Percentiles rank a stretch among this genome's conserved stretches.
phyloP scores from a whole-genome alignment of 1,284 basidiomycete genomes.

The Sporisorium sorghi region DNA sequence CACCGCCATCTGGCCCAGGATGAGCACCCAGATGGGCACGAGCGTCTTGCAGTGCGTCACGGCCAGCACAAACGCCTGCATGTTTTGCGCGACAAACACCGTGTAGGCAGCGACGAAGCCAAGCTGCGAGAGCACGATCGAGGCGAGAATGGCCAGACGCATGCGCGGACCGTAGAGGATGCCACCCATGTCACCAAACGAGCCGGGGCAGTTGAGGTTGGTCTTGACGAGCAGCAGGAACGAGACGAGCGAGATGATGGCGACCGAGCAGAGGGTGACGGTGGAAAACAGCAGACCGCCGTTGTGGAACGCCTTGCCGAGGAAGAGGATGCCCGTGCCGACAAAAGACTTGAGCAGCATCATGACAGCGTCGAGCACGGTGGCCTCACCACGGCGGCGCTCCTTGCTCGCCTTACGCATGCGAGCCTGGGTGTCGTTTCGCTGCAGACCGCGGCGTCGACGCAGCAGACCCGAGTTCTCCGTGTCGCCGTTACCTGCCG shows the following conservation, averaged over 20 bases:
- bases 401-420: conserved; percentile 58
- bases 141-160: conserved; percentile 87
- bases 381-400: conserved; percentile 61
- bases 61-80: conserved; percentile 83
- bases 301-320: conserved; percentile 97
- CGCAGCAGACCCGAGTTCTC: conserved; percentile 58
- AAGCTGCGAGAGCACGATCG: conserved; percentile 89
- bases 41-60: conserved; percentile 81
- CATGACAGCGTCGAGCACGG: conserved; percentile 66
- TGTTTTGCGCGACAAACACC: conserved; percentile 94
- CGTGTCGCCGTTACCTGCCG: conserved; percentile 45
- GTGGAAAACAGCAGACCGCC: conserved; percentile 93
- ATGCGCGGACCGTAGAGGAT: conserved; percentile 90
- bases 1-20: conserved; percentile 83
- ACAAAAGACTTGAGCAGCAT: conserved; percentile 84
- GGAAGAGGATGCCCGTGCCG: conserved; percentile 93
- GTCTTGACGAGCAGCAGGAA: conserved; percentile 92
- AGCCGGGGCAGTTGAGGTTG: conserved; percentile 88
- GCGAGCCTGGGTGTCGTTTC: conserved; percentile 45
- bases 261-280: conserved; percentile 82
- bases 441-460: conserved; percentile 29
- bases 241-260: conserved; percentile 88
- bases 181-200: conserved; percentile 97
- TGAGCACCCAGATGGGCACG: conserved; percentile 82
- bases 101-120: conserved; percentile 89